Evolutionary conservation across 169 alveolate species (phyloP), one percentile per base, ranked within the genome.

Genomic region (Cryptosporidium bovis): DNA sequence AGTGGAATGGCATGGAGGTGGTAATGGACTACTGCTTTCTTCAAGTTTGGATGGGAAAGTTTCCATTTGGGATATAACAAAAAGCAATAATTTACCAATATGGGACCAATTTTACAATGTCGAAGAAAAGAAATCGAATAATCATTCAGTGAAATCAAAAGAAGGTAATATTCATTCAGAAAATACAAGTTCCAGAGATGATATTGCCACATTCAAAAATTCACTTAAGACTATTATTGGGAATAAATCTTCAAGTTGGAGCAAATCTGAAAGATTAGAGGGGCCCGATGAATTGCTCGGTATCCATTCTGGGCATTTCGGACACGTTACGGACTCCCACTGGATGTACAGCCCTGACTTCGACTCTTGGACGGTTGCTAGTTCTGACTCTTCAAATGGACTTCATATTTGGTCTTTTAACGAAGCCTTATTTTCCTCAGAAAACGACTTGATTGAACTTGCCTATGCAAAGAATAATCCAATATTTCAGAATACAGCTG

Each of bases 1-100:
- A 62, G 71, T 77, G 3, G 87, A 77, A 60, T 77, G 87, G 87
- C 87, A 77, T 44, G 20, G 64, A 6, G 87, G 71, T n/a, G 87
- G 87, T n/a, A 77, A 77, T 24, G 71, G 87, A 7, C 64, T 77
- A 27, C 27, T 77, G 29, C 64, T 77, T 15, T 77, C 87, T 16
- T 56, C 87, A 5, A 77, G 87, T 50, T 48, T 77, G 46, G 71
- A 77, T 12, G 71, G 87, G 15, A 77, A 60, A 31, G 62, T 40
- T 15, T 56, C 77, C 33, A 58, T 77, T 40, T 77, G 87, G 87
- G 87, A 77, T 31, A 77, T 77, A 3, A 77, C 87, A 6, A 56
- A 60, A 60, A 34, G 65, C 60, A 77, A 27, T 13, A 77, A 77
- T 44, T 27, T 77, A n/a, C 87, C 87, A 12, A 77, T 77, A n/a